These are phyloP conservation scores for Epichloe aotearoae DNA, from an alignment of 2,329 filamentous ascomycete species.

Conservation along the genomic window DNA sequence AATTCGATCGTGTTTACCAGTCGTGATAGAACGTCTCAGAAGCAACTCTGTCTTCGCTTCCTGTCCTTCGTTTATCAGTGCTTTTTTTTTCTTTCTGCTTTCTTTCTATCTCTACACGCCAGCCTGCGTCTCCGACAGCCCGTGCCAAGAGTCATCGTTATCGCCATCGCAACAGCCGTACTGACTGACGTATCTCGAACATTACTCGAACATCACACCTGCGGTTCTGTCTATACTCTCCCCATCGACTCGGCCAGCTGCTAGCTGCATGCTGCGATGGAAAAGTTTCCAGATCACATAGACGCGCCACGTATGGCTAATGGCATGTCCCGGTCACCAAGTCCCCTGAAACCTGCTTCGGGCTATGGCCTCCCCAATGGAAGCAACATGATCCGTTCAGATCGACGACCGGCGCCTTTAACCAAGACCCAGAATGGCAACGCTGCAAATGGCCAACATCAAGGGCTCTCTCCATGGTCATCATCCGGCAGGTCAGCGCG, in stretches of 20 bases:
- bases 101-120: not conserved
- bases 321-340: conserved; percentile 14
- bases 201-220: not conserved
- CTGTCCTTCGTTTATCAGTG: not conserved
- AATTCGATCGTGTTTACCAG: not conserved
- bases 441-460: not conserved
- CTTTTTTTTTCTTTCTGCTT: not conserved
- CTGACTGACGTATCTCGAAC: not conserved
- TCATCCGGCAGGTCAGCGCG: conserved; percentile 18
- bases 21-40: not conserved
- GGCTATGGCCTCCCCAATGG: conserved; percentile 15
- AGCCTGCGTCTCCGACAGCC: not conserved
- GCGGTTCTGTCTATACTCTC: not conserved
- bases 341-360: conserved; percentile 14
- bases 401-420: conserved; percentile 7
- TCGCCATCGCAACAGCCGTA: no score
- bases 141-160: no score
- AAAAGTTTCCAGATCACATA: conserved; percentile 45
- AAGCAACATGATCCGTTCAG: conserved; percentile 12
- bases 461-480: conserved; percentile 12
- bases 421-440: conserved; percentile 2
- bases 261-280: conserved; percentile 21
- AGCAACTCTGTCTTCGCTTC: not conserved
- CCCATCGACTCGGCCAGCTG: not conserved
- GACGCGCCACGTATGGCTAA: conserved; percentile 25